Evolutionary conservation across 495 filamentous ascomycete genomes (phyloP).

Genomic region (Apiosordaria backusii): DNA sequence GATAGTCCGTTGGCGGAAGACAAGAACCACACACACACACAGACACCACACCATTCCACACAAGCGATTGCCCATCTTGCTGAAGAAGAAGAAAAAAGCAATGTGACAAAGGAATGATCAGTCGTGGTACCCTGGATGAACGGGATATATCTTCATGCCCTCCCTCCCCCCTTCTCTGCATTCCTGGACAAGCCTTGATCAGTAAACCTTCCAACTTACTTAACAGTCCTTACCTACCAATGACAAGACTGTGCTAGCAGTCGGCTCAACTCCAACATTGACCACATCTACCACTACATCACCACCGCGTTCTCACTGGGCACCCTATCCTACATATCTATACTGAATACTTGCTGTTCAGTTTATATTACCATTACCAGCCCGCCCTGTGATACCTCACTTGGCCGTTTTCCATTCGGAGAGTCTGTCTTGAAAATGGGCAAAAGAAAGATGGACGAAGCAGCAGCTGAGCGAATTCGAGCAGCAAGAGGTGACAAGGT

Average conservation of each 20-base stretch:
- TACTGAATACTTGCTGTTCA: background rate
- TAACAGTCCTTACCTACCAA: background rate
- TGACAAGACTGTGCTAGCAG: background rate
- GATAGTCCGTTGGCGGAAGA: background rate
- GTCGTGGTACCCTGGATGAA: background rate
- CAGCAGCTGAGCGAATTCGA: conserved; percentile 44
- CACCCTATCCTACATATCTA: conserved; percentile 1
- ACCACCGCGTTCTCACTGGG: no score
- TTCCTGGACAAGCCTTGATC: background rate
- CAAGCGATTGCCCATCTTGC: background rate
- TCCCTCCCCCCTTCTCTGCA: background rate
- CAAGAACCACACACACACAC: background rate
- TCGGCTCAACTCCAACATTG: no score
- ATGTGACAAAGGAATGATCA: background rate
- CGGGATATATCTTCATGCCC: background rate
- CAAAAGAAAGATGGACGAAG: conserved; percentile 43
- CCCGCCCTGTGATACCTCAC: no score
- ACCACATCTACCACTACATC: no score
- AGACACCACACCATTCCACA: background rate
- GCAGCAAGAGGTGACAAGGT: conserved; percentile 41
- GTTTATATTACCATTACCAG: background rate
- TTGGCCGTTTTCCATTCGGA: background rate
- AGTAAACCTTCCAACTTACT: background rate
- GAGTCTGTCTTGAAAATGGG: conserved; percentile 27
- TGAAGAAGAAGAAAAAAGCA: background rate